Conservation (phyloP, 225 moss, liverwort and hornwort species). For the Marchantia polymorpha region DNA sequence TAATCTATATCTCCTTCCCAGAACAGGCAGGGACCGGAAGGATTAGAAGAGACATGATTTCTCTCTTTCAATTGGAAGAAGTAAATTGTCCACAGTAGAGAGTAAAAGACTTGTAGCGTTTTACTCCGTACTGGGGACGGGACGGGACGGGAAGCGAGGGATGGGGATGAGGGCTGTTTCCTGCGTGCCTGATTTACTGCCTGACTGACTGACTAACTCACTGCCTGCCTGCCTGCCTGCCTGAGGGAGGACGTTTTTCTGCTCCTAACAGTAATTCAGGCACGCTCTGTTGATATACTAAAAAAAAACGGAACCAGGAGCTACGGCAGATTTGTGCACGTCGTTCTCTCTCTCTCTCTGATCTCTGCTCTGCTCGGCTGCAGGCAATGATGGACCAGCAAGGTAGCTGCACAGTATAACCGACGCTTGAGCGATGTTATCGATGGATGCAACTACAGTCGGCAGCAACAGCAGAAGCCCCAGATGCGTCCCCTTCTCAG, state of each 20-base stretch:
- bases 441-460: no score
- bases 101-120: not conserved
- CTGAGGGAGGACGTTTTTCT: not conserved
- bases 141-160: not conserved
- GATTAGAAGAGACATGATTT: not conserved
- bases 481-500: no score
- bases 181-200: not conserved
- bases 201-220: not conserved
- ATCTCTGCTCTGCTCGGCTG: no score
- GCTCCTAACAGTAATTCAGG: not conserved
- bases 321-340: not conserved
- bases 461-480: no score
- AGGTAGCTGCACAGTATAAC: not conserved
- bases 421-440: not conserved
- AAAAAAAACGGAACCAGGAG: no score
- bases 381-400: not conserved
- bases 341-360: no score
- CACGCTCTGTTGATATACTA: no score
- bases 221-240: not conserved
- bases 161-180: not conserved
- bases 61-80: not conserved
- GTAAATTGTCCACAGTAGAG: not conserved
- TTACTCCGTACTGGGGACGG: not conserved
- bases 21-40: not conserved
- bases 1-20: not conserved